Evolutionary conservation across 2,329 filamentous ascomycete genomes (phyloP), one percentile per base, ranked within the genome.

Genomic region (Capronia epimyces): DNA sequence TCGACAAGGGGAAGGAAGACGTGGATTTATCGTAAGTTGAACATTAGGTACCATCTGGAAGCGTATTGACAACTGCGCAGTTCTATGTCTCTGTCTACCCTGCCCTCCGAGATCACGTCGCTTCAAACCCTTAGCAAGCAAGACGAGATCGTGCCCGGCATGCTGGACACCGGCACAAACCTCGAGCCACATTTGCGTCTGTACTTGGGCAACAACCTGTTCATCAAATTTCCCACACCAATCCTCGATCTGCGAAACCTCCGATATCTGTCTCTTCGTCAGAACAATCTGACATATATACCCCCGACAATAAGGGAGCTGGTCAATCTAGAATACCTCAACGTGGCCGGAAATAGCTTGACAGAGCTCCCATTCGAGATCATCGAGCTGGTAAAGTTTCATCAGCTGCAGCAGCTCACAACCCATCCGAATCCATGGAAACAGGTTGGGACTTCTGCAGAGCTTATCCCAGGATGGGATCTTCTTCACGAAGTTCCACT

Each of bases 351-450:
- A 24, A 76, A 75, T 52, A 62, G 66, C 24, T 62, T 76, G 8
- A 55, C 61, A 9, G 65, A 64, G 39, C 65, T 76, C 2, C 73
- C 73, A 0, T 73, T 69, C 65, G 73, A 75, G 44, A 56, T 76
- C 5, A 55, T 75, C 13, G 63, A 64, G 48, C 62, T 75, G 2
- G 65, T 69, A 18, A 63, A 61, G 24, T 43, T 50, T 8, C 41
- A 46, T 31, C 50, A 52, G 4, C 22, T 60, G 24, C 39, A 40
- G 15, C 45, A 54, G 25, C 24, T 61, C 5, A 49, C 34, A 2
- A 21, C 43, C n/a, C 32, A 56, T 6, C 57, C 59, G 9, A 61
- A 61, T 32, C 55, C 52, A 20, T 61, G 57, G 57, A 31, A 9
- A 21, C 16, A n/a, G 20, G 24, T 34, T 13, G n/a, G 36, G 13